Conservation (phyloP, 192 early-diverging fungal species). For the Backusella circina region DNA sequence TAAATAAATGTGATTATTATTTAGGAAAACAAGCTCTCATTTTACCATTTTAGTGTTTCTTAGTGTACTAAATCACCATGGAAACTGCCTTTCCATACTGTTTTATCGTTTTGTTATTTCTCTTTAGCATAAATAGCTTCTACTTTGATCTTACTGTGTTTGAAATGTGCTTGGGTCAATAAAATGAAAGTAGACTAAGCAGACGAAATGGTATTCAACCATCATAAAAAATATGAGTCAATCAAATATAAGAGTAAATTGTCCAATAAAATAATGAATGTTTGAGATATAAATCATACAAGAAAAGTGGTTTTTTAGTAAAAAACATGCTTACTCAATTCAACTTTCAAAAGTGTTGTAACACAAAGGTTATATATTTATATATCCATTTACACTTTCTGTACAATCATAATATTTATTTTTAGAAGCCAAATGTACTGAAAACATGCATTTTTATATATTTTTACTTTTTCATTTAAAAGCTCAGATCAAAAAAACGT, state of each 20-base stretch:
- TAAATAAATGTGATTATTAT: not conserved
- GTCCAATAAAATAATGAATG: not conserved
- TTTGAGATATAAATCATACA: not conserved
- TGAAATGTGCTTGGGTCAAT: not conserved
- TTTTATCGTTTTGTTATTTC: not conserved
- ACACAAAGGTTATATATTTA: not conserved
- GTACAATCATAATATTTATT: not conserved
- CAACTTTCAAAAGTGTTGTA: not conserved
- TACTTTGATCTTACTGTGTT: not conserved
- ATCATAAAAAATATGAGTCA: not conserved
- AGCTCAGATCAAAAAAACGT: not conserved
- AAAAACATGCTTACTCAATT: not conserved
- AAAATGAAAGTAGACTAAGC: not conserved
- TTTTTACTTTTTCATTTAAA: not conserved
- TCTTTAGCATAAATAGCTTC: not conserved
- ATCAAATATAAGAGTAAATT: not conserved
- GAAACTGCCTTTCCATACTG: not conserved
- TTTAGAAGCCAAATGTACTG: not conserved
- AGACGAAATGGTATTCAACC: not conserved
- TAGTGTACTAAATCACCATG: not conserved
- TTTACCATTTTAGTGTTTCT: not conserved
- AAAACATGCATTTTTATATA: not conserved
- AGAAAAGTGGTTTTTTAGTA: not conserved
- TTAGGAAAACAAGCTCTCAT: not conserved
- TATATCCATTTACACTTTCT: not conserved